Percentiles rank a stretch among this genome's conserved stretches.
These are phyloP conservation scores for Ceratocystis diversiconidia DNA, from an alignment of 2,329 filamentous ascomycete species.

Conservation along the genomic window DNA sequence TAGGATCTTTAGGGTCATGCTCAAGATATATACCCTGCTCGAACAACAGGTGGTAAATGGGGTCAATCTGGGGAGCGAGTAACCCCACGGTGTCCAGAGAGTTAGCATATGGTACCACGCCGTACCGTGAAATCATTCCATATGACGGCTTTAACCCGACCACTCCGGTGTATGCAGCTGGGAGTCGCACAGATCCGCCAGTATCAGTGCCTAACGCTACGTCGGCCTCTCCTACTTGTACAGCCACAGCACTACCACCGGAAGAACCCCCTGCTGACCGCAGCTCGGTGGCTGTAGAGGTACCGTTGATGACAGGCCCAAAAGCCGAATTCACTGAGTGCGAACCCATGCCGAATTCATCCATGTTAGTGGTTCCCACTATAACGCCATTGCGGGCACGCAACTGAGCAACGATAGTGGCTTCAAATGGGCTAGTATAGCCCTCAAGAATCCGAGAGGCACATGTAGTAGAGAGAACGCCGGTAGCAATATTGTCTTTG, in stretches of 20 bases:
- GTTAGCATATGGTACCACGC: slow-evolving; percentile 83
- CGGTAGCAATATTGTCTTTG: slow-evolving; percentile 65
- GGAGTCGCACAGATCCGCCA: slow-evolving; percentile 73
- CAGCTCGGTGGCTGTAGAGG: slow-evolving; percentile 25
- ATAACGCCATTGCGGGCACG: slow-evolving; percentile 47
- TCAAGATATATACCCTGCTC: slow-evolving; percentile 35
- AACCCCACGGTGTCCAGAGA: slow-evolving; percentile 83
- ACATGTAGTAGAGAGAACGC: slow-evolving; percentile 60
- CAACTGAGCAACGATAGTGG: slow-evolving; percentile 62
- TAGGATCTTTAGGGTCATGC: slow-evolving; percentile 60
- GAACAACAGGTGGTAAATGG: slow-evolving; percentile 38
- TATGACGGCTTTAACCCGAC: slow-evolving; percentile 89
- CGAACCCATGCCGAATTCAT: slow-evolving; percentile 93
- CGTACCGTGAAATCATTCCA: slow-evolving; percentile 70
- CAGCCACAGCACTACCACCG: slow-evolving; percentile 80
- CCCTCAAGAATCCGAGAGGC: slow-evolving; percentile 59
- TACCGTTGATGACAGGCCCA: slow-evolving; percentile 46
- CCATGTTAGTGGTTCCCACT: slow-evolving; percentile 77
- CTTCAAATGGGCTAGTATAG: slow-evolving; percentile 65
- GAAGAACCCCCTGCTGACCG: slow-evolving; percentile 78
- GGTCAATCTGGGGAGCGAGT: slow-evolving; percentile 41
- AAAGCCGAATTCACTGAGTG: slow-evolving; percentile 59
- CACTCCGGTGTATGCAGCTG: slow-evolving; percentile 71
- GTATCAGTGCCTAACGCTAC: slow-evolving; percentile 83
- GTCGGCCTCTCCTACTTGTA: slow-evolving; percentile 44